These are phyloP conservation scores for Boletus nobilissimus DNA, from an alignment of 1,284 basidiomycete genomes.

Conservation along the genomic window DNA sequence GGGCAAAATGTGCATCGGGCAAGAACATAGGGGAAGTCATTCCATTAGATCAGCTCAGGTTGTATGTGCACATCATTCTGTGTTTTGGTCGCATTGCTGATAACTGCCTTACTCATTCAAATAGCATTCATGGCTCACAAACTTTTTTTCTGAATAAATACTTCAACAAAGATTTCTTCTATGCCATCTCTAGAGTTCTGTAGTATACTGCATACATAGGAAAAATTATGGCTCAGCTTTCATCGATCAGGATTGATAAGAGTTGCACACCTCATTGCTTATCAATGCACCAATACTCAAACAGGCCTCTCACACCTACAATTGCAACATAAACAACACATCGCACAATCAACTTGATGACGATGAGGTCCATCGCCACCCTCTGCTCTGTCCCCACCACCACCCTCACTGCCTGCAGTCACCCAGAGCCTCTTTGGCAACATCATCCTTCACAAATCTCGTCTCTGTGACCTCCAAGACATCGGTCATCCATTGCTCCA, in stretches of 20 bases:
- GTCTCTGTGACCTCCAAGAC: constrained; percentile 67
- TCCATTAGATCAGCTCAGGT: constrained; percentile 39
- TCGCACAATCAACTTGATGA: not conserved
- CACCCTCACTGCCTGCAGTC: constrained; percentile 53
- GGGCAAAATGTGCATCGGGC: constrained; percentile 25
- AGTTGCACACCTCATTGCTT: too few relatives aligned
- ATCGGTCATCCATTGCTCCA: constrained; percentile 67
- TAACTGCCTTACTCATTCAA: constrained; percentile 34
- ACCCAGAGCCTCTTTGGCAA: constrained; percentile 79
- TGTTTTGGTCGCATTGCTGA: constrained; percentile 41
- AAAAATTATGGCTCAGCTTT: too few relatives aligned
- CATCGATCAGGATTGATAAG: too few relatives aligned
- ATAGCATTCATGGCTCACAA: too few relatives aligned
- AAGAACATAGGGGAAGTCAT: constrained; percentile 41
- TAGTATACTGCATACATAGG: too few relatives aligned
- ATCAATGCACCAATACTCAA: too few relatives aligned
- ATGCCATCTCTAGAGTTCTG: too few relatives aligned
- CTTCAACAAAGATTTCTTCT: too few relatives aligned
- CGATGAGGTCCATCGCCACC: constrained; percentile 57
- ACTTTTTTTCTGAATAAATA: too few relatives aligned
- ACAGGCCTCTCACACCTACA: too few relatives aligned
- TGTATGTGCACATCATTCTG: constrained; percentile 39
- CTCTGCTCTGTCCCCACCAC: constrained; percentile 56
- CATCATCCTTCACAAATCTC: constrained; percentile 70
- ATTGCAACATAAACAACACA: too few relatives aligned